These are phyloP conservation scores for Penicillium angulare DNA, from an alignment of 495 filamentous ascomycete species.

Conservation along the genomic window DNA sequence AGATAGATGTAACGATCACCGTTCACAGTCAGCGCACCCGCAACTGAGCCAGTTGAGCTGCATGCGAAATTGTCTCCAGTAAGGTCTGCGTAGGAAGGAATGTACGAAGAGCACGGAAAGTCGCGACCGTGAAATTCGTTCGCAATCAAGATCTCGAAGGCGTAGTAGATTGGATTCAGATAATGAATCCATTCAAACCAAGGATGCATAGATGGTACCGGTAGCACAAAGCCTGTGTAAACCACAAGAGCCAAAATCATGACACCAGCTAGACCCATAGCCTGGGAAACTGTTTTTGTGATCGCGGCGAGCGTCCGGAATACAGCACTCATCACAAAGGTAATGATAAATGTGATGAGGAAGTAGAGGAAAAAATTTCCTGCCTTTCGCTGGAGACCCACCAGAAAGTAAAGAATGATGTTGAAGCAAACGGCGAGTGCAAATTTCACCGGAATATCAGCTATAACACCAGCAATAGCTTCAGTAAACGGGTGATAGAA, in stretches of 20 bases:
- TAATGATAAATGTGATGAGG: constrained; percentile 63
- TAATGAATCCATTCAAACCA: constrained; percentile 92
- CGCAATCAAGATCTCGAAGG: constrained; percentile 87
- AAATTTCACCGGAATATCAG: constrained; percentile 69
- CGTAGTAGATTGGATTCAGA: constrained; percentile 80
- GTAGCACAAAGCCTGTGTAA: constrained; percentile 89
- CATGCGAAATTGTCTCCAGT: constrained; percentile 56
- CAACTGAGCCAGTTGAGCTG: constrained; percentile 52
- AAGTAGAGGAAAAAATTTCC: constrained; percentile 68
- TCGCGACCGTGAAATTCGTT: constrained; percentile 77
- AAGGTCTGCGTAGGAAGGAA: constrained; percentile 51
- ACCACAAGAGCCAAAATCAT: constrained; percentile 81
- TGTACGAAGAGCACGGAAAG: constrained; percentile 61
- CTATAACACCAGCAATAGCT: constrained; percentile 79
- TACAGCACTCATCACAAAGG: constrained; percentile 64
- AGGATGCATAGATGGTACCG: constrained; percentile 64
- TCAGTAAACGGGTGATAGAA: constrained; percentile 89
- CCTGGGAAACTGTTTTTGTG: constrained; percentile 45
- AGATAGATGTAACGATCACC: constrained; percentile 14
- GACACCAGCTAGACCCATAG: constrained; percentile 78
- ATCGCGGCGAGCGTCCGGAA: constrained; percentile 66
- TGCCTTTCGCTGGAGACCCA: constrained; percentile 72
- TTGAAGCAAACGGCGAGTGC: constrained; percentile 61
- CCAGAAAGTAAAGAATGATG: constrained; percentile 81
- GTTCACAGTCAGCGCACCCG: constrained; percentile 2